Percentiles rank a stretch among this genome's conserved stretches.
phyloP scores from a whole-genome alignment of 2,329 filamentous ascomycete genomes.

The Dissoconium aciculare region DNA sequence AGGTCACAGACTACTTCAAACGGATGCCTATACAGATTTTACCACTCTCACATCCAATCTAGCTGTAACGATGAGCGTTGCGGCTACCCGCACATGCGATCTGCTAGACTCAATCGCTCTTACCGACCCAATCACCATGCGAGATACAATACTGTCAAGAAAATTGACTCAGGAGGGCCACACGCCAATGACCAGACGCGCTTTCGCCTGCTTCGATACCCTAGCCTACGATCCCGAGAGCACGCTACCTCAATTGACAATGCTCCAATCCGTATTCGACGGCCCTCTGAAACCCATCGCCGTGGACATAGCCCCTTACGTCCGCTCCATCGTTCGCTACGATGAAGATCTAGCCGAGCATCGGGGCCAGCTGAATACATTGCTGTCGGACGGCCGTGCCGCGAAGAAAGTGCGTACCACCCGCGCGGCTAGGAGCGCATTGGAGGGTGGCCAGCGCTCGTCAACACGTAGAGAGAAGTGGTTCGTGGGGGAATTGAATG shows the following conservation, averaged over 20 bases:
- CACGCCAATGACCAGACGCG: conserved; percentile 21
- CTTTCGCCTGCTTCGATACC: conserved; percentile 38
- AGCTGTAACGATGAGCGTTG: conserved; percentile 17
- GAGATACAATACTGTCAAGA: neutral
- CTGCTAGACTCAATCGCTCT: conserved; percentile 1
- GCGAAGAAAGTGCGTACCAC: conserved; percentile 54
- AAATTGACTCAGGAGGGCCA: conserved; percentile 5
- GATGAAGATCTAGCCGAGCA: conserved; percentile 58
- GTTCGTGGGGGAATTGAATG: conserved; percentile 49
- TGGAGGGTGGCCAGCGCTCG: conserved; percentile 51
- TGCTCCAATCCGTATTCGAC: conserved; percentile 62
- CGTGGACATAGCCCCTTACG: conserved; percentile 72
- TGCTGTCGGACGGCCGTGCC: conserved; percentile 39
- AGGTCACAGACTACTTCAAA: conserved; percentile 39
- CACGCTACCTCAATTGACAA: conserved; percentile 19
- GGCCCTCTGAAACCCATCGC: conserved; percentile 50
- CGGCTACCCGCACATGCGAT: conserved; percentile 7
- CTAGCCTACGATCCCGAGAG: conserved; percentile 30
- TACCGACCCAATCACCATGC: neutral
- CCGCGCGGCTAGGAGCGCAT: conserved; percentile 56
- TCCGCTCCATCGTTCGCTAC: conserved; percentile 69
- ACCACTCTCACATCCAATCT: conserved; percentile 24
- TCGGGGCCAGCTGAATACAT: conserved; percentile 45
- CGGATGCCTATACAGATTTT: conserved; percentile 34
- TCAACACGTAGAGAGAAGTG: conserved; percentile 56